Evolutionary conservation across 2,329 filamentous ascomycete genomes (phyloP), one percentile per base, ranked within the genome.

Genomic region (Xylaria polymorpha): DNA sequence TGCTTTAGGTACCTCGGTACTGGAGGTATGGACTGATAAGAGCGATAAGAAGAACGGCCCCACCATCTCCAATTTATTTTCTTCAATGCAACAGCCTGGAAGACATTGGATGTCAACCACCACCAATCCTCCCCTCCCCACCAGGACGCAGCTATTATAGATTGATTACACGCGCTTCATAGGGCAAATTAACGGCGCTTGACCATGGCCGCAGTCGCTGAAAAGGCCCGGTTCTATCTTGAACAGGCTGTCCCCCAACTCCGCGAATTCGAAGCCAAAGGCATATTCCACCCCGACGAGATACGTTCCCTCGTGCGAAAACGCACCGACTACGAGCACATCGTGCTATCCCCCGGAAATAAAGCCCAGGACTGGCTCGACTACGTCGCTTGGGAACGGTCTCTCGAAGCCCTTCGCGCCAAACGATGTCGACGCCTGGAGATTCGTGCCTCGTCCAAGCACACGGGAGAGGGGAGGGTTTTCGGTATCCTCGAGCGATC

Each of bases 191-290:
- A 51, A 32, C 5, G 12, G 15, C n/a, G 48, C 43, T 51, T 37
- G 12, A 74, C 55, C 68, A 97, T 97, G 94, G 88, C 94, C 1
- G 91, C 90, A 50, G 91, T 96, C 67, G 91, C 92, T 72, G 96
- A 98, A 78, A 98, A 98, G 82, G 96, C 95, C 65, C 93, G 95
- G 67, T 98, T 95, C 82, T 98, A 93, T 81, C 88, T 98, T 72
- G 96, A 99, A 84, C 92, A 95, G 74, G 92, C 92, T 1, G 93
- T 98, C 51, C 94, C 94, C 18, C 94, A 98, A 80, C 87, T 99
- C 66, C 93, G 94, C 71, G 94, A 97, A 77, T 97, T 94, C 80
- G 92, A 97, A 81, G 89, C 93, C 73, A 98, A 97, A 81, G 91
- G 93, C 75, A 92, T 99, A 74, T 99, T 99, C 83, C 89, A 87